Base-by-base conservation (phyloP, 2,329 filamentous ascomycete genomes). In the Aspergillus jensenii region DNA sequence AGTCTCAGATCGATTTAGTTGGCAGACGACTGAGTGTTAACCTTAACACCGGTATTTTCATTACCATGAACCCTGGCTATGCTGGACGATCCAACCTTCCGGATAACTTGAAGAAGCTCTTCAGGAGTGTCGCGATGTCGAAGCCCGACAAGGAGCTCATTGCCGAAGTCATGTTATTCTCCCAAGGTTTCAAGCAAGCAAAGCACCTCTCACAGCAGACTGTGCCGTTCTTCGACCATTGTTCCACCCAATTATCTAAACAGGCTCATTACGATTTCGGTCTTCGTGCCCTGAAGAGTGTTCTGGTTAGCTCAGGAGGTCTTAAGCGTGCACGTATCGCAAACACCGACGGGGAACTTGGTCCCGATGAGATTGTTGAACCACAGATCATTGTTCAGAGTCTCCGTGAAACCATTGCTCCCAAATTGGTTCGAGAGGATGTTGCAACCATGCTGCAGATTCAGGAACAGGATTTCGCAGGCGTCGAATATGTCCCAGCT, bases 21-120 rank as follows among this genome's bases (percentile, higher is more conserved):
- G 93, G 93, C 49, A 90, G 95, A 55, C 92, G 96, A 66, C 83
- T 99, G 48, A 86, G 84, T 62, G 95, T 99, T 65, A 96, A 96
- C 69, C 83, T 84, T 60, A 96, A 97, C 72, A 98, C 96, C 51
- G 95, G 95, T 67, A 95, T 99, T 73, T 99, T 99, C 81, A 99
- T 99, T 74, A 99, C 95, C 40, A 99, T 99, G 96, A 99, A 99
- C 75, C 95, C 95, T 74, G 95, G 95, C 52, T 99, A 99, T 77
- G 95, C 95, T 53, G 95, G 95, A 57, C 91, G 95, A 76, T 99
- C 95, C 50, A 99, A 99, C 77, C 79, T 99, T 70, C 95, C 95
- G 2, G 95, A 99, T 78, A 99, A 99, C 74, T 78, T 99, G 79
- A 99, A 99, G 86, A 99, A 99, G 78, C 82, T 99, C 41, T 99